These are phyloP conservation scores for Heliocybe sulcata DNA, from an alignment of 1,284 basidiomycete genomes.

Conservation along the genomic window DNA sequence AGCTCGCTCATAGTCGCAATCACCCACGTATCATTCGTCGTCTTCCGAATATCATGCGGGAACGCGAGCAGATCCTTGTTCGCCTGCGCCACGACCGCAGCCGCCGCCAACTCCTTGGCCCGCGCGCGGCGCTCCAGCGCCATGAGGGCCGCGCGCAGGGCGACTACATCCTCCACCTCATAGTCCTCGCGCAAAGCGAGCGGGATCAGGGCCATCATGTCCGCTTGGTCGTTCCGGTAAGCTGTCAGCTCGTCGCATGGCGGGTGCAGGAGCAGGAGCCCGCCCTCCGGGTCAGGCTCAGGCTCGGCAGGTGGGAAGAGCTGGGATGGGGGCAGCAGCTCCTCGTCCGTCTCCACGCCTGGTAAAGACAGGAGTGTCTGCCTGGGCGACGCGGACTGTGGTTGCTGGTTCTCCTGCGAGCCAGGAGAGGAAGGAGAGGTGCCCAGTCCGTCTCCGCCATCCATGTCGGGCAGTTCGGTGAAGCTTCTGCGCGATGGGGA, in stretches of 20 bases:
- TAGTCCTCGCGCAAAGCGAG: constrained; percentile 17
- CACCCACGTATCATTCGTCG: neutral
- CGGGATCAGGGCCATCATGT: constrained; percentile 13
- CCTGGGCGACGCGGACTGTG: constrained; percentile 4
- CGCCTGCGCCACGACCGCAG: constrained; percentile 17
- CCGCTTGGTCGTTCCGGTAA: constrained; percentile 23
- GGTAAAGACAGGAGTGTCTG: constrained; percentile 23
- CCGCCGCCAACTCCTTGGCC: constrained; percentile 25
- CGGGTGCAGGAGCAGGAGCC: constrained; percentile 1
- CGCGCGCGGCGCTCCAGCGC: constrained; percentile 33
- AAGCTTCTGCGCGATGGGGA: neutral
- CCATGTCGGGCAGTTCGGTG: constrained; percentile 22
- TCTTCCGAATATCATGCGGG: neutral
- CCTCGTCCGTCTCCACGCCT: constrained; percentile 29
- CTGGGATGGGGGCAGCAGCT: constrained; percentile 19
- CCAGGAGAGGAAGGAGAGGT: constrained; percentile 6
- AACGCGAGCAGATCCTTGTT: constrained; percentile 17
- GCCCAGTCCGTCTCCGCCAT: constrained; percentile 11
- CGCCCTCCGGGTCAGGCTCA: neutral
- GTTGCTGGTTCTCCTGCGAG: constrained; percentile 6
- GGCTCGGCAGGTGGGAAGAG: constrained; percentile 6
- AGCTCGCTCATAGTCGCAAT: neutral
- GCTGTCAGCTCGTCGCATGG: constrained; percentile 15
- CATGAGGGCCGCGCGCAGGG: constrained; percentile 30
- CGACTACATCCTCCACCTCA: constrained; percentile 24